Conservation (phyloP, 129 eudicot species). For the Sambucus nigra region DNA sequence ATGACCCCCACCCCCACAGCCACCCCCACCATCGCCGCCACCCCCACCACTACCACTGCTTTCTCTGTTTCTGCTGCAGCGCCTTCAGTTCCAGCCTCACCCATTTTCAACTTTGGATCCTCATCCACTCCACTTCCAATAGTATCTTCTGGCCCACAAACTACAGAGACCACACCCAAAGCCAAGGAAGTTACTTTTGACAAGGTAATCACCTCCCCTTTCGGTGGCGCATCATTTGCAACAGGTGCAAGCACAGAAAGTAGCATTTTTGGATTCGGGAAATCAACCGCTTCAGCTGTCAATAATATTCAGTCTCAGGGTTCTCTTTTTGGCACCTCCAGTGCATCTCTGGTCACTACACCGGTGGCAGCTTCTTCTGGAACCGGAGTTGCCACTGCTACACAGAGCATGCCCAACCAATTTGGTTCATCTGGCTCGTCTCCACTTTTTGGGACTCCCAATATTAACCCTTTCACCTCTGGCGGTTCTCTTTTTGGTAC, state of each 20-base stretch:
- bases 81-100: slow-evolving; percentile 19
- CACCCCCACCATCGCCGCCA: slow-evolving; percentile 21
- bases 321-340: slow-evolving; percentile 24
- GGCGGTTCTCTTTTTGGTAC: slow-evolving; percentile 19
- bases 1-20: slow-evolving; percentile 22
- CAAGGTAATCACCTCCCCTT: slow-evolving; percentile 18
- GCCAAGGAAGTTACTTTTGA: slow-evolving; percentile 17
- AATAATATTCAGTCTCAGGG: slow-evolving; percentile 26
- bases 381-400: slow-evolving; percentile 10
- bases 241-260: slow-evolving; percentile 27
- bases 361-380: slow-evolving; percentile 16
- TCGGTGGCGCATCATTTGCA: slow-evolving; percentile 24
- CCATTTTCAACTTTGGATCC: slow-evolving; percentile 36
- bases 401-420: slow-evolving; percentile 31
- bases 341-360: slow-evolving; percentile 22
- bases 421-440: slow-evolving; percentile 38
- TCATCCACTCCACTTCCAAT: slow-evolving; percentile 20
- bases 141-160: slow-evolving; percentile 18
- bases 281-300: slow-evolving; percentile 27
- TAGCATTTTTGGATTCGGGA: slow-evolving; percentile 28
- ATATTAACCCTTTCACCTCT: slow-evolving; percentile 20
- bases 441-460: slow-evolving; percentile 24
- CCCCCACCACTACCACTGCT: slow-evolving; percentile 19
- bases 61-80: slow-evolving; percentile 21
- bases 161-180: slow-evolving; percentile 19